phyloP scores from a whole-genome alignment of 352 stramenopile species.

The Phytopythium cucurbitacearum region DNA sequence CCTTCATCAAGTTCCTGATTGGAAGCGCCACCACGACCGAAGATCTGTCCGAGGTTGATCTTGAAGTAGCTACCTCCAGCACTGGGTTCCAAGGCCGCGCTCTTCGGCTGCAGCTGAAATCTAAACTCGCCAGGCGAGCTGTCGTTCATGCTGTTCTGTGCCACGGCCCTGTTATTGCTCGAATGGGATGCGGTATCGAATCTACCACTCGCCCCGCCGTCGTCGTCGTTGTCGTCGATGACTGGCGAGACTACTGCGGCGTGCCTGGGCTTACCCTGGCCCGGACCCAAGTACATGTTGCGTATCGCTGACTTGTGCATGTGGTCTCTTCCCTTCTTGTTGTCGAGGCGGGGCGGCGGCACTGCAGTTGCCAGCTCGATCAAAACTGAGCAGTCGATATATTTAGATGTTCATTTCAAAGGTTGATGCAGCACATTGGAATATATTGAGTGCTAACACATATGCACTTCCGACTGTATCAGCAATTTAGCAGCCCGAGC shows the following conservation, averaged over 20 bases:
- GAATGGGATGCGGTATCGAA: too few relatives aligned
- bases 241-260: conserved; percentile 48
- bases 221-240: conserved; percentile 24
- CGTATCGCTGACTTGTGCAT: too few relatives aligned
- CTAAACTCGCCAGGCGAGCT: background rate
- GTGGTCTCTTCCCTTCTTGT: too few relatives aligned
- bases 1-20: conserved; percentile 31
- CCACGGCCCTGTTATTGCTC: too few relatives aligned
- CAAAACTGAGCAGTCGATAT: too few relatives aligned
- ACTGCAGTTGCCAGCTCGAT: too few relatives aligned
- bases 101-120: conserved; percentile 28
- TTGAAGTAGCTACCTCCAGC: background rate
- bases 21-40: conserved; percentile 14
- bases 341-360: too few relatives aligned
- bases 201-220: conserved; percentile 3
- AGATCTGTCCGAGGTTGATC: conserved; percentile 18
- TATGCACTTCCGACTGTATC: background rate
- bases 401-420: background rate
- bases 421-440: background rate
- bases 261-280: conserved; percentile 36
- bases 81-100: conserved; percentile 2
- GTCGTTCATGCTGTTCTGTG: too few relatives aligned
- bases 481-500: conserved; percentile 21
- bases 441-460: background rate
- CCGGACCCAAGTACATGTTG: too few relatives aligned